Percentiles rank a stretch among this genome's conserved stretches.
phyloP scores from a whole-genome alignment of 345 rosid species.

The Bruguiera gymnorhiza region DNA sequence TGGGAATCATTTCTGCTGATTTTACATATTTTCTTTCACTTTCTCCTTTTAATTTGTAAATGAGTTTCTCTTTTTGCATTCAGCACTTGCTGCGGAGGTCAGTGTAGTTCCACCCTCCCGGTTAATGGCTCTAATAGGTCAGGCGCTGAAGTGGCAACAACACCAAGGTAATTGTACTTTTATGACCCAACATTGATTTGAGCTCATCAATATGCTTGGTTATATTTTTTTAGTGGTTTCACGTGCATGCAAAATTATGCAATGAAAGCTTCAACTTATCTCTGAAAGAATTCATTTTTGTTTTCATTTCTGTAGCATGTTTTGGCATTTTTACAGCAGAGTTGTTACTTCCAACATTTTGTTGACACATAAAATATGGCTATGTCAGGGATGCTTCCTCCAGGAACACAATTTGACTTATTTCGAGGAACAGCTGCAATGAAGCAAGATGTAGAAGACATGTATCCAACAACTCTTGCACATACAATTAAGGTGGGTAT shows the following conservation, averaged over 20 bases:
- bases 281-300: too few relatives aligned
- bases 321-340: too few relatives aligned
- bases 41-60: not conserved
- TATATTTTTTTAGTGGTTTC: not conserved
- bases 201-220: too few relatives aligned
- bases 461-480: constrained; percentile 67
- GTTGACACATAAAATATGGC: not conserved
- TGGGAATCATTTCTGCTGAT: not conserved
- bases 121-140: constrained; percentile 94
- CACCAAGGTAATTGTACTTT: constrained; percentile 69
- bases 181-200: not conserved
- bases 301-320: too few relatives aligned
- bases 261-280: too few relatives aligned
- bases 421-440: constrained; percentile 97
- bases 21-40: not conserved
- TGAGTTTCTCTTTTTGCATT: constrained; percentile 12
- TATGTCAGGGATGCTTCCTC: constrained; percentile 82
- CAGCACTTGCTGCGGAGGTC: constrained; percentile 91
- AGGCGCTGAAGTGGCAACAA: constrained; percentile 98
- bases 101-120: constrained; percentile 96
- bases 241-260: not conserved
- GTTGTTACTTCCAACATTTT: too few relatives aligned
- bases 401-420: constrained; percentile 96
- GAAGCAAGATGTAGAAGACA: constrained; percentile 96
- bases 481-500: constrained; percentile 77